These are phyloP conservation scores for Pleurotus tuoliensis DNA, from an alignment of 768 basidiomycete species.

Conservation along the genomic window DNA sequence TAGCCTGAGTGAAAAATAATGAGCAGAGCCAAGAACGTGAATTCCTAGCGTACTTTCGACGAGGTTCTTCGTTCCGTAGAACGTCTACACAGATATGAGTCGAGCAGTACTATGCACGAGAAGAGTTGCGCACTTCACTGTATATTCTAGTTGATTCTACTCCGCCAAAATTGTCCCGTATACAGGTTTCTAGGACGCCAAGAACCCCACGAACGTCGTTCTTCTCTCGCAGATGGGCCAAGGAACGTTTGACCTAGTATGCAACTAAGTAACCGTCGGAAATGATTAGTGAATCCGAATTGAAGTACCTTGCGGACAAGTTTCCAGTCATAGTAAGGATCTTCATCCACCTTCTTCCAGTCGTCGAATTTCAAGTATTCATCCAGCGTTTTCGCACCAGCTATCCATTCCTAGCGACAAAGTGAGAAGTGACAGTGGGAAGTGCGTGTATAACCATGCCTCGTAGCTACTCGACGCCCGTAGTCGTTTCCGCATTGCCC, in stretches of 20 bases:
- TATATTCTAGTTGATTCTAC: conserved; percentile 81
- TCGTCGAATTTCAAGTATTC: conserved; percentile 78
- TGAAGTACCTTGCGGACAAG: conserved; percentile 66
- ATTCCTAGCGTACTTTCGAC: conserved; percentile 64
- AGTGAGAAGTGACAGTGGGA: not conserved
- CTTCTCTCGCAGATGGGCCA: conserved; percentile 65
- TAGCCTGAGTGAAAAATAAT: conserved; percentile 45
- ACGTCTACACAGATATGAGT: conserved; percentile 55
- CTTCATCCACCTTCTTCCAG: conserved; percentile 89
- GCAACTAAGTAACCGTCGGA: not conserved
- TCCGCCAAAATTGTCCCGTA: conserved; percentile 90
- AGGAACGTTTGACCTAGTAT: conserved; percentile 66
- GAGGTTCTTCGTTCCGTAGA: conserved; percentile 83
- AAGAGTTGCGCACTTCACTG: conserved; percentile 70
- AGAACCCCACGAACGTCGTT: conserved; percentile 84
- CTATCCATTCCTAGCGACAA: conserved; percentile 74
- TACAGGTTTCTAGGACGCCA: conserved; percentile 87
- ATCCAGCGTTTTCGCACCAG: conserved; percentile 74
- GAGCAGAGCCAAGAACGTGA: not conserved
- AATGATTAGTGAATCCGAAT: not conserved
- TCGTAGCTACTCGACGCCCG: conserved; percentile 73
- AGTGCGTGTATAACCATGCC: conserved; percentile 29
- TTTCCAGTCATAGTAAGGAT: conserved; percentile 89
- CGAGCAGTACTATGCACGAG: conserved; percentile 6
- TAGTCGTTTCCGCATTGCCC: conserved; percentile 68